Conservation (phyloP, 2,329 filamentous ascomycete species). For the Epichloe sibirici region DNA sequence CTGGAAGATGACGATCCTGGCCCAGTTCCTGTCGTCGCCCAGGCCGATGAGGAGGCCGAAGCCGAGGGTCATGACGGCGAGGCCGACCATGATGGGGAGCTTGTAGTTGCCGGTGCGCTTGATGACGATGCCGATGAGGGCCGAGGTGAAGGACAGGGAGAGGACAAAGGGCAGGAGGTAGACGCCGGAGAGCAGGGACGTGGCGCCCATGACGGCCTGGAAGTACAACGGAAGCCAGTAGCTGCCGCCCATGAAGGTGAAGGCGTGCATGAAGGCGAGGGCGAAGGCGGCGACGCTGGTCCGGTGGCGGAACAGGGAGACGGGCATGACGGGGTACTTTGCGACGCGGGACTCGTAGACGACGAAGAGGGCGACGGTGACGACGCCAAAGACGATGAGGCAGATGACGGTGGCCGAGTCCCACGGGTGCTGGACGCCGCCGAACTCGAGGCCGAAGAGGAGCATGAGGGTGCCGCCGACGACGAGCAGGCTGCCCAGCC, state of each 20-base stretch:
- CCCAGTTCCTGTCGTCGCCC: constrained; percentile 39
- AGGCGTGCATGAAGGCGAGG: constrained; percentile 60
- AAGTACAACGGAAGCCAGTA: constrained; percentile 84
- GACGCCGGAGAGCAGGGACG: constrained; percentile 60
- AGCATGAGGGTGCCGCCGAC: constrained; percentile 75
- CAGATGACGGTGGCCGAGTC: constrained; percentile 62
- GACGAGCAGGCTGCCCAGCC: constrained; percentile 44
- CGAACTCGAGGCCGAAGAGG: constrained; percentile 75
- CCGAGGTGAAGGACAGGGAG: constrained; percentile 51
- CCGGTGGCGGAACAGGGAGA: constrained; percentile 52
- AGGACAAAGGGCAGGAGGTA: constrained; percentile 62
- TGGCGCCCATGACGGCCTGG: constrained; percentile 58
- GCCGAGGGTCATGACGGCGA: constrained; percentile 49
- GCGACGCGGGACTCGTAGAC: constrained; percentile 63
- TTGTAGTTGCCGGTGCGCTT: constrained; percentile 56
- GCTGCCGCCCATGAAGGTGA: constrained; percentile 63
- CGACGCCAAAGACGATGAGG: constrained; percentile 59
- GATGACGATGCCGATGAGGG: constrained; percentile 42
- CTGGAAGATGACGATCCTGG: constrained; percentile 47
- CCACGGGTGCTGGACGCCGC: constrained; percentile 67
- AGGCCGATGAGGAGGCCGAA: constrained; percentile 53
- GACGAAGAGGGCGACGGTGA: constrained; percentile 53
- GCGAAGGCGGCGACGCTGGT: constrained; percentile 55
- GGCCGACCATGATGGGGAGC: constrained; percentile 44
- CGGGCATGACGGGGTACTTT: constrained; percentile 66